Percentiles rank a stretch among this genome's conserved stretches.
phyloP scores from a whole-genome alignment of 2,329 filamentous ascomycete species.

The Erysiphe pulchra region DNA sequence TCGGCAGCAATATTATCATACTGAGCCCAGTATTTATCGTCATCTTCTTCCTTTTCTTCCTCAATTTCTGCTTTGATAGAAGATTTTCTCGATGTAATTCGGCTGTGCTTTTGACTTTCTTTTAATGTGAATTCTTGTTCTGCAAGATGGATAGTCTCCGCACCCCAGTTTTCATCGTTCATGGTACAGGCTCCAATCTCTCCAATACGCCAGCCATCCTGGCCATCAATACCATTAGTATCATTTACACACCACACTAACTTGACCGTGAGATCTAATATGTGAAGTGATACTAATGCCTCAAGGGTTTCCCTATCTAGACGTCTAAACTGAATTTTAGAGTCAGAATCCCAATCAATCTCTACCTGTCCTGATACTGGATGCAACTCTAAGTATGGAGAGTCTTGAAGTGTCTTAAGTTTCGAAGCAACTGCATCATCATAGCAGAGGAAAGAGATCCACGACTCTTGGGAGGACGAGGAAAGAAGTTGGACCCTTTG shows the following conservation, averaged over 20 bases:
- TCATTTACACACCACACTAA: conserved; percentile 41
- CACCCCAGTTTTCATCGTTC: conserved; percentile 23
- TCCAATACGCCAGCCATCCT: conserved; percentile 44
- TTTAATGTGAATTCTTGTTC: conserved; percentile 17
- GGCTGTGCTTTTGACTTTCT: not conserved
- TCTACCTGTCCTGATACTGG: conserved; percentile 60
- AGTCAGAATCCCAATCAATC: conserved; percentile 39
- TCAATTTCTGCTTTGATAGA: conserved; percentile 3
- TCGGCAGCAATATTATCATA: conserved; percentile 46
- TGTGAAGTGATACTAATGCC: conserved; percentile 32
- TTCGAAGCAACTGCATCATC: conserved; percentile 24
- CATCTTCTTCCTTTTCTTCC: conserved; percentile 32
- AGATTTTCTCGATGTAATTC: too few species aligned
- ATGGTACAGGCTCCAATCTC: conserved; percentile 38
- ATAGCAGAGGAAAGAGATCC: conserved; percentile 51
- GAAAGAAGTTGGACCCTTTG: conserved; percentile 42
- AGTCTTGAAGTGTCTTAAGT: conserved; percentile 33
- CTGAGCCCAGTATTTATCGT: conserved; percentile 57
- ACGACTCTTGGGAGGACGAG: conserved; percentile 32
- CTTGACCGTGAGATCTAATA: conserved; percentile 35
- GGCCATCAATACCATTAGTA: conserved; percentile 17
- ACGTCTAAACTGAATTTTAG: conserved; percentile 36
- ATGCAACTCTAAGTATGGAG: conserved; percentile 48
- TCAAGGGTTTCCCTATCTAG: conserved; percentile 54
- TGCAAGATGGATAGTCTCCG: conserved; percentile 28